Percentiles rank a stretch among this genome's conserved stretches.
Conservation (phyloP, 257 asterid genomes). For the Plantago elongata region DNA sequence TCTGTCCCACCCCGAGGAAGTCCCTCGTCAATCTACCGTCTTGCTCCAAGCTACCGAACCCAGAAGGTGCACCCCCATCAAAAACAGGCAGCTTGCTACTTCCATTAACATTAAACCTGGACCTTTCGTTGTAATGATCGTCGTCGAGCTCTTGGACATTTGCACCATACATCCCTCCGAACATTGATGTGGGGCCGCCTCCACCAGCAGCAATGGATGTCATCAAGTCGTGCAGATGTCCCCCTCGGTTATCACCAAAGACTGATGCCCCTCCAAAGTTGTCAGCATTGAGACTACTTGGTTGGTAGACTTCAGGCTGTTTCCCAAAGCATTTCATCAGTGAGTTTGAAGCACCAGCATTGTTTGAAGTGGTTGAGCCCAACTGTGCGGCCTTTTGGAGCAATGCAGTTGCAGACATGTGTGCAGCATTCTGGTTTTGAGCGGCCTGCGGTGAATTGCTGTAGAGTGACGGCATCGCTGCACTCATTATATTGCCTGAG, state of each 20-base stretch:
- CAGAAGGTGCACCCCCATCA: constrained; percentile 1
- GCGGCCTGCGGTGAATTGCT: constrained; percentile 36
- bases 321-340: constrained; percentile 46
- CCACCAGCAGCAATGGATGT: constrained; percentile 27
- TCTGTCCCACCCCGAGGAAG: constrained; percentile 80
- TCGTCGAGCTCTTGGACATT: constrained; percentile 18
- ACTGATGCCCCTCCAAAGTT: constrained; percentile 24
- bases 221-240: constrained; percentile 40
- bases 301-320: constrained; percentile 21
- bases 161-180: constrained; percentile 21
- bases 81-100: constrained; percentile 5
- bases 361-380: constrained; percentile 47
- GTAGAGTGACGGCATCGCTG: constrained; percentile 56
- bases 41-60: constrained; percentile 36
- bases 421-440: constrained; percentile 23
- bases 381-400: constrained; percentile 77
- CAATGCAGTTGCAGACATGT: constrained; percentile 79
- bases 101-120: constrained; percentile 16
- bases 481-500: constrained; percentile 48
- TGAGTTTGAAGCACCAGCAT: constrained; percentile 28
- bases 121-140: constrained; percentile 24
- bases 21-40: constrained; percentile 55
- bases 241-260: constrained; percentile 21
- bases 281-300: constrained; percentile 20
- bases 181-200: constrained; percentile 28